Conservation (phyloP, 148 eudicot species). For the Beta vulgaris region DNA sequence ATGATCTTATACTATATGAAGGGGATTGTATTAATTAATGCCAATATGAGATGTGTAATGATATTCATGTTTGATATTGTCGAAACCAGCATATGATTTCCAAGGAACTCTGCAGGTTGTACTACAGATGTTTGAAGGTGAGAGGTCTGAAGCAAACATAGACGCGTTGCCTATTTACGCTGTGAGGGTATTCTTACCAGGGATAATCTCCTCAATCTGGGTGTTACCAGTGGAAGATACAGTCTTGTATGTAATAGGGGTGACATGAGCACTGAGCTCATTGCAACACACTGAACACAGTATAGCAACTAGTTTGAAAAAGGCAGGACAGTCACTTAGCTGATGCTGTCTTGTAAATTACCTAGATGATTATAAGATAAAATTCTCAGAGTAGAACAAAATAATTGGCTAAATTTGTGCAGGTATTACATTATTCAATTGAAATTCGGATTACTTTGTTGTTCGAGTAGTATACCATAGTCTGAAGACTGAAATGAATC, state of each 20-base stretch:
- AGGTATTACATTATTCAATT: too few relatives aligned
- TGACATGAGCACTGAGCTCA: slow-evolving; percentile 11
- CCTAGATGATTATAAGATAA: too few relatives aligned
- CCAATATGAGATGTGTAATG: not conserved
- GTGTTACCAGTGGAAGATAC: slow-evolving; percentile 1
- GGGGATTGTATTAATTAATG: not conserved
- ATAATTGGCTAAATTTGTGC: too few relatives aligned
- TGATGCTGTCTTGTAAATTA: too few relatives aligned
- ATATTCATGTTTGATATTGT: too few relatives aligned
- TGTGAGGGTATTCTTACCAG: slow-evolving; percentile 14
- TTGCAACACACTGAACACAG: too few relatives aligned
- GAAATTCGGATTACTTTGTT: too few relatives aligned
- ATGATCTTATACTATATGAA: not conserved
- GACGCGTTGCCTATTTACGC: not conserved
- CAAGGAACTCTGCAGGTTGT: not conserved
- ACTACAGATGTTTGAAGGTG: not conserved
- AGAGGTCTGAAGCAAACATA: not conserved
- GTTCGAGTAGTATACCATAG: too few relatives aligned
- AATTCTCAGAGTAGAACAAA: too few relatives aligned
- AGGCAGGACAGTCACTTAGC: too few relatives aligned
- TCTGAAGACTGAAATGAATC: too few relatives aligned
- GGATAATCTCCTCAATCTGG: slow-evolving; percentile 4
- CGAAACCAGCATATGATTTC: not conserved
- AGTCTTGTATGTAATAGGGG: not conserved
- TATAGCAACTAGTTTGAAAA: too few relatives aligned